Base-by-base conservation (phyloP, 176 grass and related monocot species). In the Canna indica region DNA sequence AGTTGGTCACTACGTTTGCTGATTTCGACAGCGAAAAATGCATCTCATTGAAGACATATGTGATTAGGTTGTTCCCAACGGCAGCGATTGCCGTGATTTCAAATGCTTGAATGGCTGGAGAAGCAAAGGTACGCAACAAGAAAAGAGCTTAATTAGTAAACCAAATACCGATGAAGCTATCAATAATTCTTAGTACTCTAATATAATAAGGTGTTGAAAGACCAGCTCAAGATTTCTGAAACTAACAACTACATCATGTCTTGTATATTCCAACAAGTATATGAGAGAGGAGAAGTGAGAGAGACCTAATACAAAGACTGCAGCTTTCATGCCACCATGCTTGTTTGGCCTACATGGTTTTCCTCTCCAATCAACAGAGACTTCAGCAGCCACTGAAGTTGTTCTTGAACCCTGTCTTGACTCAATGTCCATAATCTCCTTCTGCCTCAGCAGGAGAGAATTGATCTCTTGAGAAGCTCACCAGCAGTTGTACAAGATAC, bases 321-420 rank as follows among this genome's bases (percentile, higher is more conserved):
- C 91, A 75, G 91, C 91, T 85, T 73, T 91, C 91, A 91, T 96
- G 91, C 85, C 83, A 59, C 91, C 91, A 74, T 96, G 91, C 76
- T 81, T 90, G 35, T 32, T 79, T 60, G 83, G 56, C 61, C 38
- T 81, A 73, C 84, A 87, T 11, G 88, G 77, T 69, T 36, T 81
- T 47, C 86, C 93, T 39, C 77, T 90, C 88, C 93, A 89, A 87
- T 92, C 88, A 72, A 97, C 79, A 73, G 82, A 91, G 59, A 86
- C 76, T 45, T 86, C 83, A 38, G 84, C 67, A 72, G 74, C 73
- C 80, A 91, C 61, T 64, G 84, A 54, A 34, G 79, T 78, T 50
- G 59, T 59, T 59, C 87, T 91, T 54, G 70, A 67, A 73, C 67
- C 77, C 73, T 83, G 87, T 71, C 80, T 83, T 3, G 85, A 81